Base-by-base conservation (phyloP, 2,329 filamentous ascomycete species). In the Nemania diffusa region DNA sequence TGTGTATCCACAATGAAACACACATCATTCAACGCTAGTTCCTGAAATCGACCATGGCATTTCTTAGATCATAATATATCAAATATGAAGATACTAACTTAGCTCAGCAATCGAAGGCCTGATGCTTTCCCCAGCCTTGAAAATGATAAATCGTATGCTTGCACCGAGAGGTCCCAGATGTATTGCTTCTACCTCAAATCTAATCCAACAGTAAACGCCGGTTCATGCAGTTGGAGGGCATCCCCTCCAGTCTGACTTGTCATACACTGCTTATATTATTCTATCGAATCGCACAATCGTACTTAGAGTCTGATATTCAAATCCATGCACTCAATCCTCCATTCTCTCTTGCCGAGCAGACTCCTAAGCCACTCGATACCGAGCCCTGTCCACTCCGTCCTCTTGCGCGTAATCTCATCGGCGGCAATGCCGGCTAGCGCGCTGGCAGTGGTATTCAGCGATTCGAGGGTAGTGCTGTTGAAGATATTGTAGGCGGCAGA, bases 321-420 rank as follows among this genome's bases (percentile, higher is more conserved):
- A 79, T 97, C 94, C 80, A 99, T 86, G 79, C 94, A 97, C 64
- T 95, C 93, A 71, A 99, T 87, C 73, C 92, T 88, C 92, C 95
- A 97, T 79, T 97, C 94, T 74, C 92, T 89, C 79, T 89, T 88
- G 3, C 94, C 94, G 57, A 97, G 80, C 57, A 97, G 80, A 75
- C 89, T 94, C 73, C 94, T 87, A 67, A 97, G 80, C 94, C 94
- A 97, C 79, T 97, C 94, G 64, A 95, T 84, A 0, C 92, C 93
- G 56, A 94, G 83, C 0, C 92, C 90, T 0, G 92, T 91, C 88
- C 91, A 91, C 79, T 91, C 90, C 6, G 85, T 83, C 65, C 82
- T 84, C 64, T 82, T 83, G 56, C 81, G 79, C n/a, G 82, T 80
- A 7, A 88, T 74, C 71, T 89, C 87, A 34, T 92, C 89, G 3